Evolutionary conservation across 805 yeast species (phyloP).

Genomic region (Danielia reshetovae): DNA sequence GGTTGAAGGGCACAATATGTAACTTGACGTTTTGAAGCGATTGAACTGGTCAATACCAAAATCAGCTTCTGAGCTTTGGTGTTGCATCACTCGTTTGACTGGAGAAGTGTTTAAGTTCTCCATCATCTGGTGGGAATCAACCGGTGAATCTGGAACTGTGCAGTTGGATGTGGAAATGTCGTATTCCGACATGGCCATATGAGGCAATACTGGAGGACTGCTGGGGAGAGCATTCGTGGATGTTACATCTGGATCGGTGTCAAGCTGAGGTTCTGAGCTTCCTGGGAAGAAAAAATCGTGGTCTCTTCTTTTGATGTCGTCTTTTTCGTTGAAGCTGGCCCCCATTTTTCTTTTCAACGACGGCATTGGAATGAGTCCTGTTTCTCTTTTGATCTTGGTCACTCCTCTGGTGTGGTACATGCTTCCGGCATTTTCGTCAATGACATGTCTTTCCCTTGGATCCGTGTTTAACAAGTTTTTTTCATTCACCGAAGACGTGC

Average conservation of each 20-base stretch:
- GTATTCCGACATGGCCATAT: slow-evolving; percentile 29
- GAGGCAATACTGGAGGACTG: slow-evolving; percentile 37
- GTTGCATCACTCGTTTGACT: slow-evolving; percentile 4
- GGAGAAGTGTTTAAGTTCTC: slow-evolving; percentile 10
- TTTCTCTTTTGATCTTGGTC: slow-evolving; percentile 11
- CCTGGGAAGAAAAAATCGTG: slow-evolving; percentile 13
- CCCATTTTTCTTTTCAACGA: slow-evolving; percentile 41
- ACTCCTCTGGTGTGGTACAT: slow-evolving; percentile 38
- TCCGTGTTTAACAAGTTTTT: slow-evolving; percentile 31
- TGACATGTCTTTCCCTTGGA: slow-evolving; percentile 36
- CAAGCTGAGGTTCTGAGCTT: slow-evolving; percentile 9
- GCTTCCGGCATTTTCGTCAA: slow-evolving; percentile 44
- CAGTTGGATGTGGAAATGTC: slow-evolving; percentile 22
- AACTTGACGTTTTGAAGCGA: slow-evolving; percentile 28
- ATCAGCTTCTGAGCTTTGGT: slow-evolving; percentile 36
- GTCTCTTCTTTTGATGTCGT: slow-evolving; percentile 34
- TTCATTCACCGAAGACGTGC: slow-evolving; percentile 27
- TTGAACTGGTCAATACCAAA: slow-evolving; percentile 51
- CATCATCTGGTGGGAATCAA: not conserved
- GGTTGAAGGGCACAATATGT: slow-evolving; percentile 28
- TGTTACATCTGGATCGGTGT: slow-evolving; percentile 4
- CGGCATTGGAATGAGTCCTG: slow-evolving; percentile 22
- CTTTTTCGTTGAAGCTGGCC: slow-evolving; percentile 40
- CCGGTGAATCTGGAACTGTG: slow-evolving; percentile 28
- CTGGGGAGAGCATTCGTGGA: slow-evolving; percentile 23